Base-by-base conservation (phyloP, 768 basidiomycete genomes). In the Udeniomyces megalosporus region DNA sequence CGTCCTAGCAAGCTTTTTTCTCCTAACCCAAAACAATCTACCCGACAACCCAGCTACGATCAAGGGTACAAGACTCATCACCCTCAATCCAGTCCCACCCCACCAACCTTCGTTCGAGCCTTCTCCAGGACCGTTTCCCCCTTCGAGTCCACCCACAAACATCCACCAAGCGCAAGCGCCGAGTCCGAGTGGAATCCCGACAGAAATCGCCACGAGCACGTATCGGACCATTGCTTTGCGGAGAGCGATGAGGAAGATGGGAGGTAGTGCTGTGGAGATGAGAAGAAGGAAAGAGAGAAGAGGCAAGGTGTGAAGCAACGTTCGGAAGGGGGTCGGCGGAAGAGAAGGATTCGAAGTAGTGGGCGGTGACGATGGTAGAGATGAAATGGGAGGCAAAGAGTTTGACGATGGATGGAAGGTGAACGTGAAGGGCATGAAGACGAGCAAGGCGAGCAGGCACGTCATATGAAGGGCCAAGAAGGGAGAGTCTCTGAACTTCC, bases 231-330 rank as follows among this genome's bases (percentile, higher is more conserved):
- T 42, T 6, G 32, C 29, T 31, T 15, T 51, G 10, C 58, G 42
- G 0, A 65, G 32, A 2, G 46, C 58, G 4, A 54, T 28, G 6
- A 65, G 35, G n/a, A 65, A 50, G 32, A 52, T 24, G 2, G 63
- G 58, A 11, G 63, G 58, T 3, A 58, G 24, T 0, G 53, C 47
- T 0, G 58, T 51, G 20, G 50, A 32, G 15, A 55, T 4, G 4
- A 53, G 26, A 22, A 60, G 46, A 8, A 65, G 53, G 31, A 65
- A 56, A 0, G 63, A 60, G 17, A 60, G 44, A 1, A 65, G 52
- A 34, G 63, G 63, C 3, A 65, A 22, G 17, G 63, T 58, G 44
- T 60, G 63, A 31, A 65, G 52, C 46, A 65, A 52, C 11, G 63
- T 65, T 44, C 51, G 52, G 58, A 65, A 65, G 8, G 63, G 63